Base-by-base conservation (phyloP, 148 eudicot species). In the Camellia sinensis region DNA sequence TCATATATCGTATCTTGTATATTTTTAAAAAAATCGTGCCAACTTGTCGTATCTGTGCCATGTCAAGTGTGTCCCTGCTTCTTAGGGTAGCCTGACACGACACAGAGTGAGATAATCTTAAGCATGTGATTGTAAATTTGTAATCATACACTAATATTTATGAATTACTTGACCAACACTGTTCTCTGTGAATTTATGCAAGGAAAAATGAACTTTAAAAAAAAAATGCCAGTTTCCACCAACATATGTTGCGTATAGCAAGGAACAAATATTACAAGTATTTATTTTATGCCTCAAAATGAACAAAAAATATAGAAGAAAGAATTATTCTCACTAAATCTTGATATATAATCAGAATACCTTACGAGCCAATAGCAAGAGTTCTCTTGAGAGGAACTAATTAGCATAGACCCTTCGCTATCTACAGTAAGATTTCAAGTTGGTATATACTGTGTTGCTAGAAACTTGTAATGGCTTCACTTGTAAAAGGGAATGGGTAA, bases 401-500 rank as follows among this genome's bases (percentile, higher is more conserved):
- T 5, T 63, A 63, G 15, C 44, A 52, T 1, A 53, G 82, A 80
- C 12, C 21, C 65, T 67, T 54, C 17, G 46, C 54, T 74, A 53
- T 60, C 46, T 81, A 67, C 22, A 4, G 29, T 53, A 53, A 41
- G 22, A 50, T 76, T 63, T 9, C 6, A 12, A 61, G 61, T n/a
- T 18, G 14, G 37, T 37, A 67, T 66, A 37, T 61, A 9, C 1
- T 37, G 19, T 80, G n/a, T 4, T 4, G 29, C 86, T 88, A 88
- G 76, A 95, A 89, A 78, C 80, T 84, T 76, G 79, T 70, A 53
- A 88, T 76, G 77, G 82, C 85, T 71, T 92, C 97, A 80, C 65
- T 83, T 50, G 92, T 77, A 85, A 94, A 97, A 65, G 90, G 82
- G 83, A 97, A 90, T 60, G 99, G 99, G 86, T 94, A 97, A 59